Evolutionary conservation across 2,329 filamentous ascomycete genomes (phyloP).

Genomic region (Didymella arachidicola): DNA sequence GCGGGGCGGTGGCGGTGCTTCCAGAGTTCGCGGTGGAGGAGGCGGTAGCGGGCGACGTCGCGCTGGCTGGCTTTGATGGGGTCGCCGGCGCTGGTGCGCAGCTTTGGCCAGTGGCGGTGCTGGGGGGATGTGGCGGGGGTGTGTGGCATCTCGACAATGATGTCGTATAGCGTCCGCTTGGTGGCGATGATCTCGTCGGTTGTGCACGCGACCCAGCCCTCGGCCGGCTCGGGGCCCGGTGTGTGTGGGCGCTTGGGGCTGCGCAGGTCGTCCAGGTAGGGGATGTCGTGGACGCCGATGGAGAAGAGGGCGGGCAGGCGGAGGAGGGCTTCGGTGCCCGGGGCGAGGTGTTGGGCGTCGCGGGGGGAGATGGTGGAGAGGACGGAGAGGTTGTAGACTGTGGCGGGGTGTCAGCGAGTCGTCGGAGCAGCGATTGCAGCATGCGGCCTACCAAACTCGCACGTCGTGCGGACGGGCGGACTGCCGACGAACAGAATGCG

Average conservation of each 20-base stretch:
- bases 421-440: background rate
- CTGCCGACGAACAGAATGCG: constrained; percentile 86
- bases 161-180: constrained; percentile 87
- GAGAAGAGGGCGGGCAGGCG: constrained; percentile 86
- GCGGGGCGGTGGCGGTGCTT: constrained; percentile 40
- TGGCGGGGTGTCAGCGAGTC: constrained; percentile 8
- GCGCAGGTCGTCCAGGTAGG: constrained; percentile 71
- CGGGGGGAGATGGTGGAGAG: constrained; percentile 85
- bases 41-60: constrained; percentile 76
- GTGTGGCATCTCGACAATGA: constrained; percentile 83
- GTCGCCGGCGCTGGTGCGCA: constrained; percentile 69
- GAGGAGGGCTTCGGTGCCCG: constrained; percentile 65
- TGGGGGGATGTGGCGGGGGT: constrained; percentile 60
- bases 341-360: constrained; percentile 72
- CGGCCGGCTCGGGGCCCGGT: constrained; percentile 55
- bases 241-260: constrained; percentile 46
- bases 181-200: constrained; percentile 91
- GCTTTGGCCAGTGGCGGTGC: constrained; percentile 76
- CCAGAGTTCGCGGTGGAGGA: constrained; percentile 47
- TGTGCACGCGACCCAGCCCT: constrained; percentile 91
- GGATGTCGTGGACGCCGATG: constrained; percentile 91
- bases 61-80: constrained; percentile 86
- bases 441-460: constrained; percentile 81
- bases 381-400: constrained; percentile 94
- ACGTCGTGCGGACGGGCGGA: constrained; percentile 83